These are phyloP conservation scores for Mortierella claussenii DNA, from an alignment of 192 early-diverging fungal genomes.

Conservation along the genomic window DNA sequence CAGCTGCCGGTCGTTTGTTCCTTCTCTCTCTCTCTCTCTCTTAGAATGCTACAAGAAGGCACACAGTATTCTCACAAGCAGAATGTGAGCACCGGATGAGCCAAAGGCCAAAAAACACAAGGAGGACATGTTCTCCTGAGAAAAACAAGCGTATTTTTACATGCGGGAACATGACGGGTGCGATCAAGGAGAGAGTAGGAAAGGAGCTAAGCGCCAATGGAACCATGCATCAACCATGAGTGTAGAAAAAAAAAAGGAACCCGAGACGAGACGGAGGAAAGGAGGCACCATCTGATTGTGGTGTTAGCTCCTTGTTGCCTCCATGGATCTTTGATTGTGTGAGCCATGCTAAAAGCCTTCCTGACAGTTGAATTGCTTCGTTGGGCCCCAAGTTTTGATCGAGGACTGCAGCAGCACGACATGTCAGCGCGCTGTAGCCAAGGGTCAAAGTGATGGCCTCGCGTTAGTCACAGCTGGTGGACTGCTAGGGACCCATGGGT, in stretches of 20 bases:
- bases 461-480: too few relatives aligned
- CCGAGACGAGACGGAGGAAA: slow-evolving; percentile 8
- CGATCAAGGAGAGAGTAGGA: background rate
- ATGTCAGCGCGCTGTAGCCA: too few relatives aligned
- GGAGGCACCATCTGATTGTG: slow-evolving; percentile 1
- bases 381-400: too few relatives aligned
- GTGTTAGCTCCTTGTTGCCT: slow-evolving; percentile 7
- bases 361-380: too few relatives aligned
- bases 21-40: background rate
- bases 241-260: too few relatives aligned
- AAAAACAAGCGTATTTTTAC: background rate
- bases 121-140: slow-evolving; percentile 9
- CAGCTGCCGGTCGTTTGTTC: too few relatives aligned
- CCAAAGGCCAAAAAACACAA: background rate
- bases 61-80: background rate
- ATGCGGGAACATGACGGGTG: background rate
- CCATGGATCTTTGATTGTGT: too few relatives aligned
- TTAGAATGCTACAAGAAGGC: background rate
- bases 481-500: too few relatives aligned
- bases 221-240: background rate
- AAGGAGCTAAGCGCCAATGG: background rate
- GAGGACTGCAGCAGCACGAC: too few relatives aligned
- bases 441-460: too few relatives aligned
- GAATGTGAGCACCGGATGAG: background rate
- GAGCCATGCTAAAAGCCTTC: too few relatives aligned